Percentiles rank a stretch among this genome's conserved stretches.
Conservation (phyloP, 164 flowering plant species). For the Chimonanthus praecox region DNA sequence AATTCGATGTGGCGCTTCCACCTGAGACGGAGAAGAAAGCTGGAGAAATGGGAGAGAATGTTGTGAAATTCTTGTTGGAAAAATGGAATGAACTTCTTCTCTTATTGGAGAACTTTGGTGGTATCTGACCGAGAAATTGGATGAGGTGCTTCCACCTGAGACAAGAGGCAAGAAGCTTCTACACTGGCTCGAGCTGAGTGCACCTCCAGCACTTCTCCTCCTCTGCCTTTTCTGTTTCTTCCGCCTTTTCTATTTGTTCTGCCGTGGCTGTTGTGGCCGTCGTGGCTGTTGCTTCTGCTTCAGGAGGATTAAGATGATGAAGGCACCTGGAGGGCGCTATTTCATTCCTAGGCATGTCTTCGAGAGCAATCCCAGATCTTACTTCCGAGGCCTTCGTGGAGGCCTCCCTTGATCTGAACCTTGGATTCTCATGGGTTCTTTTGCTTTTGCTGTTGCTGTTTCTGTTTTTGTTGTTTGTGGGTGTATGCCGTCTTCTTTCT, state of each 20-base stretch:
- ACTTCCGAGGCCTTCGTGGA: background rate
- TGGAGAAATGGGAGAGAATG: background rate
- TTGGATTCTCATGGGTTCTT: too few species aligned
- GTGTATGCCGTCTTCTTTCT: too few species aligned
- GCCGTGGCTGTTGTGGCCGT: constrained; percentile 6
- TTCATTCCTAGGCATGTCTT: background rate
- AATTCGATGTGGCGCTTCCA: too few species aligned
- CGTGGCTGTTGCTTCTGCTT: background rate
- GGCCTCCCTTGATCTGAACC: too few species aligned
- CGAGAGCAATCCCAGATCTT: background rate
- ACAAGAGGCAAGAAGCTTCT: constrained; percentile 20
- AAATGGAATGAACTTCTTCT: constrained; percentile 5
- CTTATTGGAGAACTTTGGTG: constrained; percentile 9
- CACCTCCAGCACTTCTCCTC: constrained; percentile 6
- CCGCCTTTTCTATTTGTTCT: background rate
- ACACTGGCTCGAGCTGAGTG: constrained; percentile 16
- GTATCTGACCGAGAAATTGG: constrained; percentile 3
- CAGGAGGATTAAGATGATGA: constrained; percentile 3
- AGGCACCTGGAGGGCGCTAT: constrained; percentile 4
- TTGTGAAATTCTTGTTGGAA: constrained; percentile 2
- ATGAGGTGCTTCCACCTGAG: constrained; percentile 26
- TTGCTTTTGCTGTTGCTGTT: too few species aligned
- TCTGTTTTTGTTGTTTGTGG: too few species aligned
- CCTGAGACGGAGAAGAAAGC: background rate
- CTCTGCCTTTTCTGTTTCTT: background rate